phyloP scores from a whole-genome alignment of 257 asterid species.

The Petunia secreta region DNA sequence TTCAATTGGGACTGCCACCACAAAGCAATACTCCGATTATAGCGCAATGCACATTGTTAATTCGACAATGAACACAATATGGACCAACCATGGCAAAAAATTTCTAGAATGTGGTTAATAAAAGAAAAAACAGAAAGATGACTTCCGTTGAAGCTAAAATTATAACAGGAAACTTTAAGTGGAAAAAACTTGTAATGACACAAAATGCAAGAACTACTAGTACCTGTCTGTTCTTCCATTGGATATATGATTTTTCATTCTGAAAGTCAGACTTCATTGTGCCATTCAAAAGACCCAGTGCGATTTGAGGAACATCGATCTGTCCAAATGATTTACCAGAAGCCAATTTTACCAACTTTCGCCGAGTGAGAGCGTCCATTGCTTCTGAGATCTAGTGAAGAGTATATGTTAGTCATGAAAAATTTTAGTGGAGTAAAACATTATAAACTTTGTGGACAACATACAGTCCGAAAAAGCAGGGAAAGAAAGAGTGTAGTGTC shows the following conservation, averaged over 20 bases:
- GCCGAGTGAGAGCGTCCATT: slow-evolving; percentile 65
- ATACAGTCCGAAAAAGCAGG: background rate
- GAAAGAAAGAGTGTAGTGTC: background rate
- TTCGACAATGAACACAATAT: background rate
- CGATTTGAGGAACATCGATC: slow-evolving; percentile 75
- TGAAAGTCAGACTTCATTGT: slow-evolving; percentile 73
- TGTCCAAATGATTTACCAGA: slow-evolving; percentile 60
- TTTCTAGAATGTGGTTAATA: background rate
- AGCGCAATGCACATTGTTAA: background rate
- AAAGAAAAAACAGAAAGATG: background rate
- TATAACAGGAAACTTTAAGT: slow-evolving; percentile 4
- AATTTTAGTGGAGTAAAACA: background rate
- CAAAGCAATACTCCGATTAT: background rate
- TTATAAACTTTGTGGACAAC: background rate
- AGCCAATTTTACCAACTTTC: slow-evolving; percentile 63
- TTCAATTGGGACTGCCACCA: background rate
- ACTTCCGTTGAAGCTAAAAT: background rate
- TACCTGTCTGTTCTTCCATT: slow-evolving; percentile 95
- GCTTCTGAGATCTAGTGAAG: slow-evolving; percentile 78
- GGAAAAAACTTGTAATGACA: slow-evolving; percentile 19
- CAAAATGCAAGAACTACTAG: slow-evolving; percentile 24
- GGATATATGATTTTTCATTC: slow-evolving; percentile 66
- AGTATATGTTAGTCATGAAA: slow-evolving; percentile 36
- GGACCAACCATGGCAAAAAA: background rate
- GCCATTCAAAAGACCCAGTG: slow-evolving; percentile 79